These are phyloP conservation scores for Agastache rugosa DNA, from an alignment of 257 asterid genomes.

Conservation along the genomic window DNA sequence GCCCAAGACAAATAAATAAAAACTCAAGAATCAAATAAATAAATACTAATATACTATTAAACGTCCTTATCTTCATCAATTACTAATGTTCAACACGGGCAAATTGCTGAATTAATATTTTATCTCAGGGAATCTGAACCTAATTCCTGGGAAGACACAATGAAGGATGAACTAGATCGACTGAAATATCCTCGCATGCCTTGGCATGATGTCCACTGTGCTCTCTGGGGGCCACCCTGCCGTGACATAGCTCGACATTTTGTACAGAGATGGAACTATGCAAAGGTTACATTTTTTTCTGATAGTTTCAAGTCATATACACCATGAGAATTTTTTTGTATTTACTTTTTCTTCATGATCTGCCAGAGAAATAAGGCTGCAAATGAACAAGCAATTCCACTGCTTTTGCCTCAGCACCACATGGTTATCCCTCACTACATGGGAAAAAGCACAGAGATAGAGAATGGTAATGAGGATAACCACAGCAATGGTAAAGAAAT, in stretches of 20 bases:
- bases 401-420: slow-evolving; percentile 97
- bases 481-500: slow-evolving; percentile 39
- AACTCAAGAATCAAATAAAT: too few relatives aligned
- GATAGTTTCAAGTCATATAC: slow-evolving; percentile 15
- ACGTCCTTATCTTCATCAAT: too few relatives aligned
- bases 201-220: slow-evolving; percentile 99
- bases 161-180: slow-evolving; percentile 89
- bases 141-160: slow-evolving; percentile 93
- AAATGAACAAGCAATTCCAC: slow-evolving; percentile 82
- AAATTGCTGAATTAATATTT: slow-evolving; percentile 38
- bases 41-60: too few relatives aligned
- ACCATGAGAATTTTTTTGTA: slow-evolving; percentile 26
- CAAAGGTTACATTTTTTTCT: slow-evolving; percentile 64
- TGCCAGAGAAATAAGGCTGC: slow-evolving; percentile 92
- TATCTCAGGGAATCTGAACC: slow-evolving; percentile 92
- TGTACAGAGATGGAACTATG: slow-evolving; percentile 97
- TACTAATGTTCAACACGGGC: slow-evolving; percentile 27
- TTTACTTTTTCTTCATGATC: slow-evolving; percentile 40
- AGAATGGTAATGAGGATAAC: slow-evolving; percentile 40
- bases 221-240: slow-evolving; percentile 97
- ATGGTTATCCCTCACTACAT: slow-evolving; percentile 97
- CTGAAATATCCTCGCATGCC: slow-evolving; percentile 90
- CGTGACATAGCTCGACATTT: slow-evolving; percentile 95
- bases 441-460: slow-evolving; percentile 64
- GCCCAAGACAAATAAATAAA: too few relatives aligned